Conservation (phyloP, 2,329 filamentous ascomycete species). For the Exophiala oligosperma region DNA sequence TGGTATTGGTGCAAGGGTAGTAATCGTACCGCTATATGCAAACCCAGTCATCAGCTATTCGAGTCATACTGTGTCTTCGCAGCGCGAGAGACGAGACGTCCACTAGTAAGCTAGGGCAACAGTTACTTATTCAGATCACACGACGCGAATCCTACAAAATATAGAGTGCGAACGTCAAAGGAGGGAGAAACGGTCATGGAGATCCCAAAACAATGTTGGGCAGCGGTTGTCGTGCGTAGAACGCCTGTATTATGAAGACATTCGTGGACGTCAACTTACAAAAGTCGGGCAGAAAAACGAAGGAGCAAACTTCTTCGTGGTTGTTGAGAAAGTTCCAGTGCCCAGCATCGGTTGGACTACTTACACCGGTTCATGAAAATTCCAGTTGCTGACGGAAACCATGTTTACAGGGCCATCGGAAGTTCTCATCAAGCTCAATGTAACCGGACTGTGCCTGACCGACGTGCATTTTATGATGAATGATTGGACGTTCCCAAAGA, state of each 20-base stretch:
- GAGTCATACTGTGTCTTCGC: background rate
- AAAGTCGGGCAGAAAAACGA: slow-evolving; percentile 36
- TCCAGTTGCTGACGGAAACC: background rate
- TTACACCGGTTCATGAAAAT: background rate
- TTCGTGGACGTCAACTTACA: background rate
- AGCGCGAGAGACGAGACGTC: background rate
- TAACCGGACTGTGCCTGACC: slow-evolving; percentile 57
- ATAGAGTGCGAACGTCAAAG: slow-evolving; percentile 38
- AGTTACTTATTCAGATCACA: no score
- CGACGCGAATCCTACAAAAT: background rate
- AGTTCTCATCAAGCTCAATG: slow-evolving; percentile 56
- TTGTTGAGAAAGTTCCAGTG: slow-evolving; percentile 51
- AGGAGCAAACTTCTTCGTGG: slow-evolving; percentile 50
- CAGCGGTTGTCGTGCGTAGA: slow-evolving; percentile 46
- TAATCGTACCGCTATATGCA: background rate
- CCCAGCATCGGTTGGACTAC: slow-evolving; percentile 36
- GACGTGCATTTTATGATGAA: slow-evolving; percentile 57
- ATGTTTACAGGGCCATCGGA: slow-evolving; percentile 48
- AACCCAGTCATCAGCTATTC: background rate
- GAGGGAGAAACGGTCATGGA: slow-evolving; percentile 39
- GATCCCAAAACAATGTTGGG: slow-evolving; percentile 52
- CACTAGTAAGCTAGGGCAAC: background rate
- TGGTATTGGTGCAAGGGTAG: background rate
- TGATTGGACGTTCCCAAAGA: slow-evolving; percentile 8
- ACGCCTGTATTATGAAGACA: background rate